Conservation (phyloP, 2,329 filamentous ascomycete genomes). For the Rutstroemia sp. region DNA sequence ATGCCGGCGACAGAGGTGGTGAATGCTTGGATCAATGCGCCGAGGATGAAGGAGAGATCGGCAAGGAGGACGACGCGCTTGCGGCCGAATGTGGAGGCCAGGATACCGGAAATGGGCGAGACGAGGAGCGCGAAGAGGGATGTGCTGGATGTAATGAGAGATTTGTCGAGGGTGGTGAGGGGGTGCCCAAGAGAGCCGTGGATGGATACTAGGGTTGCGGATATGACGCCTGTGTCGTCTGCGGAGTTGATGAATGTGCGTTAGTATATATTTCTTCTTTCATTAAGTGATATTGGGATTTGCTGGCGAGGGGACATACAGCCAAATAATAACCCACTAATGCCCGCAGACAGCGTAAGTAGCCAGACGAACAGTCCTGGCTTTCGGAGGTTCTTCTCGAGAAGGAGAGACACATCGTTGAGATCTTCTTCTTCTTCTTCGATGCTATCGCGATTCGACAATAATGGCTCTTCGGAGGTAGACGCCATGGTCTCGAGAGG, state of each 20-base stretch:
- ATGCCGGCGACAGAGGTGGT: constrained; percentile 53
- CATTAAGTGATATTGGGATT: not conserved
- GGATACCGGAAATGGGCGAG: constrained; percentile 56
- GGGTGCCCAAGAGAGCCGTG: constrained; percentile 47
- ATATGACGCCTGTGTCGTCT: constrained; percentile 48
- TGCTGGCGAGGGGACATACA: constrained; percentile 35
- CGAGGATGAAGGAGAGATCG: constrained; percentile 59
- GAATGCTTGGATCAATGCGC: constrained; percentile 58
- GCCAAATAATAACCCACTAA: constrained; percentile 61
- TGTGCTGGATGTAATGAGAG: constrained; percentile 63
- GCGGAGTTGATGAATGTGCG: not conserved
- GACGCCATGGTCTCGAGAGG: not conserved
- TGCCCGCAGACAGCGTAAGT: constrained; percentile 56
- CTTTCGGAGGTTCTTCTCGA: constrained; percentile 25
- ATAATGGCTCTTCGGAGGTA: constrained; percentile 4
- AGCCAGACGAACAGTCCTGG: constrained; percentile 49
- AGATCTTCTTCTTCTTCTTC: constrained; percentile 14
- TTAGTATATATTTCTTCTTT: too few relatives aligned
- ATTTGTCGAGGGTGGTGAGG: constrained; percentile 59
- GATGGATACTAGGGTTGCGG: constrained; percentile 59
- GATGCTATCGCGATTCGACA: not conserved
- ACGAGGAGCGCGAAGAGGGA: constrained; percentile 57
- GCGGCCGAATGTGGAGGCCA: constrained; percentile 55
- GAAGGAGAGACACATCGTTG: constrained; percentile 19
- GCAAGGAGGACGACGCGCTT: constrained; percentile 56